Percentiles rank a stretch among this genome's conserved stretches.
phyloP scores from a whole-genome alignment of 306 rosid species.

The Fragaria nilgerrensis region DNA sequence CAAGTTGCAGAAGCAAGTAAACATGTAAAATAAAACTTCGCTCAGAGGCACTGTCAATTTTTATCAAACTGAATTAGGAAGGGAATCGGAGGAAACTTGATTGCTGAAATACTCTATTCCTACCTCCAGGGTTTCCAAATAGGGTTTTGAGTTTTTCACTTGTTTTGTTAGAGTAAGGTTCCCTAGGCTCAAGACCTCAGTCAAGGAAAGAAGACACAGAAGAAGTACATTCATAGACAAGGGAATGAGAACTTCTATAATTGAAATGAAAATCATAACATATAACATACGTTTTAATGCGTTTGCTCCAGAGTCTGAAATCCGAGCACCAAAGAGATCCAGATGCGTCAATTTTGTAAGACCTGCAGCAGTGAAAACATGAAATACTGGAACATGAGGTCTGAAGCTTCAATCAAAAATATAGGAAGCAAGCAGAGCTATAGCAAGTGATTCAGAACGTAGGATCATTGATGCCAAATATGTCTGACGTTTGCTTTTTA shows the following conservation, averaged over 20 bases:
- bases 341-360: slow-evolving; percentile 63
- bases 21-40: background rate
- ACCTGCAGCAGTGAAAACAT: slow-evolving; percentile 44
- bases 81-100: background rate
- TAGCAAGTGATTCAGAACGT: background rate
- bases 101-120: background rate
- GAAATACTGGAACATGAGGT: slow-evolving; percentile 4
- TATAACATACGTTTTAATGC: slow-evolving; percentile 44
- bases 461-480: background rate
- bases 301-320: slow-evolving; percentile 59
- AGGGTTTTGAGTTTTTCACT: background rate
- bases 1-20: background rate
- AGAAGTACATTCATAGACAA: background rate
- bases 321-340: slow-evolving; percentile 71
- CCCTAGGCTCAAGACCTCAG: background rate
- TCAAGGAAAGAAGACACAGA: background rate
- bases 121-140: background rate
- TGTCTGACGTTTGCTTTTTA: background rate
- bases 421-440: background rate
- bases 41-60: background rate
- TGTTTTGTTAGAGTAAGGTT: background rate
- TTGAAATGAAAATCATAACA: background rate
- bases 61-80: background rate
- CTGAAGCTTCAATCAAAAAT: background rate
- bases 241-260: background rate